A percentile compares a stretch with the other conserved stretches of the same genome.
Conservation (phyloP, 108 stramenopile species). For the Cylindrotheca fusiformis region DNA sequence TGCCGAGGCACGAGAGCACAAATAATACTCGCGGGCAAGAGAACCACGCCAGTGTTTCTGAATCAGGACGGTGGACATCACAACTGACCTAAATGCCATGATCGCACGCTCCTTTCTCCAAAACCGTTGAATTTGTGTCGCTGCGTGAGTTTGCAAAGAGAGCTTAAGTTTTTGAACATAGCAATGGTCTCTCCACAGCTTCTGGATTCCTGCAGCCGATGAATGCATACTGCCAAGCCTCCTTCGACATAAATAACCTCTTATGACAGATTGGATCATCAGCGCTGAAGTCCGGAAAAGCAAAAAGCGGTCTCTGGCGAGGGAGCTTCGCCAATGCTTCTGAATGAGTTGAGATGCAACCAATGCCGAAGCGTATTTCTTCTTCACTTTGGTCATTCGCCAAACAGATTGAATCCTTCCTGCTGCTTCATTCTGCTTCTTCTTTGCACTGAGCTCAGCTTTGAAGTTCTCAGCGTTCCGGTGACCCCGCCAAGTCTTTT, state of each 20-base stretch:
- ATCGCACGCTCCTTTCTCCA: too few species aligned
- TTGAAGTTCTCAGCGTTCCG: neutral
- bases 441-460: neutral
- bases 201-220: constrained; percentile 2
- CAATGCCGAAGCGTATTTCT: neutral
- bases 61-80: too few species aligned
- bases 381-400: neutral
- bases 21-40: constrained; percentile 1
- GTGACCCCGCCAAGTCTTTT: constrained; percentile 3
- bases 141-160: too few species aligned
- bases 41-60: constrained; percentile 15
- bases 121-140: too few species aligned
- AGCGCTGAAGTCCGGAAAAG: constrained; percentile 3
- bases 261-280: constrained; percentile 17
- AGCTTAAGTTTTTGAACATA: too few species aligned
- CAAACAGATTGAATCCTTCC: neutral
- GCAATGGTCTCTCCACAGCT: too few species aligned
- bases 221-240: neutral
- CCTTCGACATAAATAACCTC: constrained; percentile 1
- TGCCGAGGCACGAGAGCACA: neutral
- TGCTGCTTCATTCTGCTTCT: neutral
- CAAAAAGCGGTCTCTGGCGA: constrained; percentile 7
- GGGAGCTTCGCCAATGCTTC: constrained; percentile 7
- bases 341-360: constrained; percentile 8
- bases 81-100: too few species aligned